Percentiles rank a stretch among this genome's conserved stretches.
These are phyloP conservation scores for Fusarium burgessii DNA, from an alignment of 2,329 filamentous ascomycete species.

Conservation along the genomic window DNA sequence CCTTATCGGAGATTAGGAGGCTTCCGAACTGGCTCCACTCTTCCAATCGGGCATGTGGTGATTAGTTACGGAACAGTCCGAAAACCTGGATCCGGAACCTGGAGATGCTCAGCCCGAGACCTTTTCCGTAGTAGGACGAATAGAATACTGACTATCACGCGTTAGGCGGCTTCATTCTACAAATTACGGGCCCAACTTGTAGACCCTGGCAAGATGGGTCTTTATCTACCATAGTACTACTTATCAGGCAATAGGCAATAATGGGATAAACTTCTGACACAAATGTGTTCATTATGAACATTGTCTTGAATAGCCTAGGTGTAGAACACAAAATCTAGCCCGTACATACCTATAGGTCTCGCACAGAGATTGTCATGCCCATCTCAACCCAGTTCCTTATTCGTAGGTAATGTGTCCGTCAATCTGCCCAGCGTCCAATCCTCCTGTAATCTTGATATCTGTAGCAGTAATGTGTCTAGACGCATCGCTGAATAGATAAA, in stretches of 20 bases:
- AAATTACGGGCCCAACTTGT: not conserved
- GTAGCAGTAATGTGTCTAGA: constrained; percentile 56
- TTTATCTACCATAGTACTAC: not conserved
- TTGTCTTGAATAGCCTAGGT: fast-evolving
- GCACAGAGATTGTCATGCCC: not conserved
- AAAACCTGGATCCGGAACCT: not conserved
- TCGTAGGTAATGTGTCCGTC: not conserved
- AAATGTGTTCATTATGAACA: fast-evolving
- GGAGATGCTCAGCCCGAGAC: too few species aligned
- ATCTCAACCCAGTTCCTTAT: not conserved
- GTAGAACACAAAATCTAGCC: not conserved
- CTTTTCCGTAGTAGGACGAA: not conserved
- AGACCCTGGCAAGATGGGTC: not conserved
- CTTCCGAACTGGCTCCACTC: not conserved
- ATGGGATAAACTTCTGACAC: fast-evolving
- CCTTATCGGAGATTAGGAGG: not conserved
- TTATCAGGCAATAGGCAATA: not conserved
- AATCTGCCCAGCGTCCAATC: constrained; percentile 40
- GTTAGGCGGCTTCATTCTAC: not conserved
- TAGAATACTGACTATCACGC: not conserved
- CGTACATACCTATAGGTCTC: too few species aligned
- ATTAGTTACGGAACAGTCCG: not conserved
- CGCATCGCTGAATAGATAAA: constrained; percentile 59
- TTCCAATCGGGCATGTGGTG: not conserved
- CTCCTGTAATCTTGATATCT: constrained; percentile 59